A percentile compares a stretch with the other conserved stretches of the same genome.
These are phyloP conservation scores for Lentinula novae-zelandiae DNA, from an alignment of 1,284 basidiomycete genomes.

Conservation along the genomic window DNA sequence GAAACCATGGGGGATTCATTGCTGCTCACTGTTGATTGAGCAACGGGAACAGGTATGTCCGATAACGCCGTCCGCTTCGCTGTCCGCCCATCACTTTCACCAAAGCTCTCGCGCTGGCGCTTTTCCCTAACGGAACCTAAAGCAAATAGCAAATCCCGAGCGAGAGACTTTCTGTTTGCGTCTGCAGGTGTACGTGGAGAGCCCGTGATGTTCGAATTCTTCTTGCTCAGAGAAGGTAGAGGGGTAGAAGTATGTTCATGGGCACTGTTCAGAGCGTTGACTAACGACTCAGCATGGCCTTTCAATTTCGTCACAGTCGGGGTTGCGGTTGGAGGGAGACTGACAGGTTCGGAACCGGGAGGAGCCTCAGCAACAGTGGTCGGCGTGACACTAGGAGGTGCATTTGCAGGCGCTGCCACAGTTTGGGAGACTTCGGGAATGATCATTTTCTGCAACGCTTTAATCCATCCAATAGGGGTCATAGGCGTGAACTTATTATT, in stretches of 20 bases:
- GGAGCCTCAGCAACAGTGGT: background rate
- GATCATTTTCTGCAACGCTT: background rate
- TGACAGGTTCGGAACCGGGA: too few relatives aligned
- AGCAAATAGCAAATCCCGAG: conserved; percentile 39
- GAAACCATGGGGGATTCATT: background rate
- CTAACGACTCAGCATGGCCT: background rate
- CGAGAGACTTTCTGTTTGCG: conserved; percentile 35
- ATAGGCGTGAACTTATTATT: background rate
- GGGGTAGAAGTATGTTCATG: background rate
- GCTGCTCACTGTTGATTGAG: background rate
- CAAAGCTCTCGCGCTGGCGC: background rate
- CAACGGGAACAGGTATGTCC: background rate
- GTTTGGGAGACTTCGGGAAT: background rate
- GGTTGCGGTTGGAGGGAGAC: background rate
- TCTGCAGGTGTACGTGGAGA: conserved; percentile 28
- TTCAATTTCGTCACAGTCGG: background rate
- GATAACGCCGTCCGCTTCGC: background rate
- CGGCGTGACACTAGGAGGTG: background rate
- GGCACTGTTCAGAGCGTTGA: background rate
- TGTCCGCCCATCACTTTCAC: background rate
- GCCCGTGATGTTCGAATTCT: background rate
- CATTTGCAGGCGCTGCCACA: background rate
- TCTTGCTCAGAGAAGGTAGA: background rate
- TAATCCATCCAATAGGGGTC: background rate
- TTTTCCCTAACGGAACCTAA: conserved; percentile 16